Evolutionary conservation across 2,329 filamentous ascomycete species (phyloP), one percentile per base, ranked within the genome.

Genomic region (Trichoderma guizhouense): DNA sequence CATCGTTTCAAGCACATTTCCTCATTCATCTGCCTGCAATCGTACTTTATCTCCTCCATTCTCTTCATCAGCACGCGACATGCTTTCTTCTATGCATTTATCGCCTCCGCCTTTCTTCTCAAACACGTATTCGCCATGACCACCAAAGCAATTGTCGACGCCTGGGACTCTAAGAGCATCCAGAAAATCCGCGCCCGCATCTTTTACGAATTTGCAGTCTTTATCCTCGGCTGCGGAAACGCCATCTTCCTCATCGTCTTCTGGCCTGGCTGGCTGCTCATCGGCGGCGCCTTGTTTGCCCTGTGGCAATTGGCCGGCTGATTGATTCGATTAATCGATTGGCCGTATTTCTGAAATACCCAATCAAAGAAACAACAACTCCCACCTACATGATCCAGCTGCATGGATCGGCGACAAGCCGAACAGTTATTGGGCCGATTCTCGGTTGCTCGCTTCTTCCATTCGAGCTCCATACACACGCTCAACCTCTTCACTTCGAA

Each of bases 221-320:
- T 85, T 64, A 80, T 89, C 47, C 82, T 89, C 26, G 86, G 87
- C 4, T 82, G 83, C 7, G 82, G 84, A 28, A 88, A 88, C 73
- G 76, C 79, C 34, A 60, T 89, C 70, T 81, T 85, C 73, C 77
- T 88, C 36, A 60, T 88, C 72, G 73, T 89, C 73, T 86, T 89
- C 74, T 89, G 87, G 87, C 87, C 87, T 0, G 87, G 87, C 0
- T 89, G 87, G 87, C 79, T 83, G 72, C 72, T 88, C 32, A 72
- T 89, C 34, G 84, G 76, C 2, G 77, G 81, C 7, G 74, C 78
- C n/a, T 73, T 77, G 2, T 79, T 82, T 74, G 77, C 77, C 3
- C 55, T 79, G 78, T 84, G 81, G 78, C 74, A 76, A 71, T 78
- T 80, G 66, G 74, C 78, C 69, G 77, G 78, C 14, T 83, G 81